Evolutionary conservation across 2,329 filamentous ascomycete species (phyloP).

Genomic region (Alternaria atra): DNA sequence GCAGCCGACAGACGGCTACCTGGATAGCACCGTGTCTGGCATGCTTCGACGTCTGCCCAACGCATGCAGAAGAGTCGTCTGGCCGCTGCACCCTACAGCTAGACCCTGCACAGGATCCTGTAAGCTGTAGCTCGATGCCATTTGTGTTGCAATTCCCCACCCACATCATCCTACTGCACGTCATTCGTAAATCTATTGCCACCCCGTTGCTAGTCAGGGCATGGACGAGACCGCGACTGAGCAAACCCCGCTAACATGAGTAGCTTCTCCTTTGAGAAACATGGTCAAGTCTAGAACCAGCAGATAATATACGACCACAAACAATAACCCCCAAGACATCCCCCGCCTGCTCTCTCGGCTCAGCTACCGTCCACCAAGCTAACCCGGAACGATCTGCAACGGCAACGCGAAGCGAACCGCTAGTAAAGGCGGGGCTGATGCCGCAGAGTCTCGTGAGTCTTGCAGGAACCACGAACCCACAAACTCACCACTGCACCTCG

Average conservation of each 20-base stretch:
- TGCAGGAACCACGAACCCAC: constrained; percentile 29
- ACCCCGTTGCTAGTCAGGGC: constrained; percentile 2
- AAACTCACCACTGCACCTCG: constrained; percentile 21
- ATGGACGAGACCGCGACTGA: background rate
- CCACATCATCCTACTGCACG: constrained; percentile 13
- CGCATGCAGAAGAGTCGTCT: constrained; percentile 18
- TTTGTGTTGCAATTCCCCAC: background rate
- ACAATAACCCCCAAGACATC: too few species aligned
- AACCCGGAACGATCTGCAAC: constrained; percentile 10
- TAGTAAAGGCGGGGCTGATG: constrained; percentile 17
- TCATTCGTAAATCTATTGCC: constrained; percentile 10
- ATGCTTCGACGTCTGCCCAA: constrained; percentile 1
- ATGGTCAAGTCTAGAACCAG: background rate
- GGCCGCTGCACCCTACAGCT: constrained; percentile 13
- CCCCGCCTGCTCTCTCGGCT: background rate
- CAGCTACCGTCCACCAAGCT: background rate
- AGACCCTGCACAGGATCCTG: background rate
- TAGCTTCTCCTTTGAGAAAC: background rate
- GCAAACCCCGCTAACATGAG: background rate
- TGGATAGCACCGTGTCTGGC: background rate
- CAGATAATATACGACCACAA: background rate
- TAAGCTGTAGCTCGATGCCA: background rate
- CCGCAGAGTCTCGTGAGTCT: constrained; percentile 26
- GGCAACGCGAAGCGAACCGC: constrained; percentile 20
- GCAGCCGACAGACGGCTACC: background rate